Conservation (phyloP, 179 eudicot species). For the Vitellaria paradoxa region DNA sequence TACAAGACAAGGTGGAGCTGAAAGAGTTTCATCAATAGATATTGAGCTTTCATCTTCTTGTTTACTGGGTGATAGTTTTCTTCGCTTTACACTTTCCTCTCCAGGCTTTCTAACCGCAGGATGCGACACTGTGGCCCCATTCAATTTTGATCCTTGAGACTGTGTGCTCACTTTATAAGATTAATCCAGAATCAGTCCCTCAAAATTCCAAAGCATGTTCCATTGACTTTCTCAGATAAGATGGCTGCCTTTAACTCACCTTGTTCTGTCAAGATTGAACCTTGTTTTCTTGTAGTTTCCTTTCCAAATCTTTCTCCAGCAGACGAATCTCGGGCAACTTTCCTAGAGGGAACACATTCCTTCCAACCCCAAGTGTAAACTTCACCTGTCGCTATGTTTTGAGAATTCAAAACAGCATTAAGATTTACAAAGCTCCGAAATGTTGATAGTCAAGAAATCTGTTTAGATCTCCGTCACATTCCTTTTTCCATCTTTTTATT, state of each 20-base stretch:
- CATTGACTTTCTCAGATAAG: too few species aligned
- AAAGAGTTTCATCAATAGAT: slow-evolving; percentile 53
- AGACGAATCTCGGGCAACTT: slow-evolving; percentile 36
- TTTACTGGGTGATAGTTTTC: slow-evolving; percentile 64
- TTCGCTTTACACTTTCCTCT: slow-evolving; percentile 60
- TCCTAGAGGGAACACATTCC: slow-evolving; percentile 85
- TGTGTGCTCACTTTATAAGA: slow-evolving; percentile 51
- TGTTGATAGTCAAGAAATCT: background rate
- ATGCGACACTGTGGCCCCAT: slow-evolving; percentile 35
- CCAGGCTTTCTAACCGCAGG: slow-evolving; percentile 46
- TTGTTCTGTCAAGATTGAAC: slow-evolving; percentile 40
- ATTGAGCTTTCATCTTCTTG: slow-evolving; percentile 57
- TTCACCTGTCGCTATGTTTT: slow-evolving; percentile 50
- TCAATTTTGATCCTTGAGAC: slow-evolving; percentile 46
- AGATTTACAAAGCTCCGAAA: slow-evolving; percentile 5
- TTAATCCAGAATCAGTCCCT: slow-evolving; percentile 24
- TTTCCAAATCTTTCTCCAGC: slow-evolving; percentile 42
- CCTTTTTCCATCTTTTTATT: background rate
- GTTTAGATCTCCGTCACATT: background rate
- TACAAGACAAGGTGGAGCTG: slow-evolving; percentile 73
- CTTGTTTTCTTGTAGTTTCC: slow-evolving; percentile 38
- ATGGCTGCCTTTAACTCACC: slow-evolving; percentile 33
- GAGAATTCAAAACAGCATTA: slow-evolving; percentile 3
- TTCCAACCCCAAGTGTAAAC: slow-evolving; percentile 95
- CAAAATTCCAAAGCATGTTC: slow-evolving; percentile 25